Evolutionary conservation across 257 asterid genomes (phyloP), one percentile per base, ranked within the genome.

Genomic region (Ajuga chamaepitys): DNA sequence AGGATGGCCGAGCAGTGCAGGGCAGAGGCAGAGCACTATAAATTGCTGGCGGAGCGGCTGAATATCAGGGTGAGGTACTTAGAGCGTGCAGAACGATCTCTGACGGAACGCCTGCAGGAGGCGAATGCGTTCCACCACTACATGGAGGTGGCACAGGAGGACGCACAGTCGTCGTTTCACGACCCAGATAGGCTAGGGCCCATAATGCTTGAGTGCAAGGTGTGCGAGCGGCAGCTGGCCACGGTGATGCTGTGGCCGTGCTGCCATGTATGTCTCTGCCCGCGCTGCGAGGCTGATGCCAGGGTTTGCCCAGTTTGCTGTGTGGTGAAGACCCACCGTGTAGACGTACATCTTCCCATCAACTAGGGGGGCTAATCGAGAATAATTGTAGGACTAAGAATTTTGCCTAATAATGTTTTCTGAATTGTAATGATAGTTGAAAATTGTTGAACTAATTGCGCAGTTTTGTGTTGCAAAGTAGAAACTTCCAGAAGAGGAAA

Each of bases 161-260:
- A 78, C 1, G 82, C 57, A 0, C 78, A 78, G 74, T 82, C 85
- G 9, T 77, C 83, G 0, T 55, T 42, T 0, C 71, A 69, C 37
- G 82, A 77, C 24, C 77, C 72, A 0, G 66, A 55, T 22, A 16
- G 67, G 28, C 67, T 67, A 16, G 67, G 17, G 40, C 77, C 73
- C 1, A 62, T 74, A 0, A 71, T 7, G 67, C 38, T 68, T 4
- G 79, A 42, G 3, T 87, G 91, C 66, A 60, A 52, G 58, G 69
- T 14, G 0, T 84, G 95, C 18, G 48, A 47, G 66, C 60, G 64
- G 11, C 48, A 44, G 62, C 47, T 68, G n/a, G 82, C 92, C 0
- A 74, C 76, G 0, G 22, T 80, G 74, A 70, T 85, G 80, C 16
- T 82, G 66, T 79, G 74, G 82, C 86, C 85, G 0, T 85, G 95